Percentiles rank a stretch among this genome's conserved stretches.
phyloP scores from a whole-genome alignment of 805 yeast species.

The Ogataea parapolymorpha region DNA sequence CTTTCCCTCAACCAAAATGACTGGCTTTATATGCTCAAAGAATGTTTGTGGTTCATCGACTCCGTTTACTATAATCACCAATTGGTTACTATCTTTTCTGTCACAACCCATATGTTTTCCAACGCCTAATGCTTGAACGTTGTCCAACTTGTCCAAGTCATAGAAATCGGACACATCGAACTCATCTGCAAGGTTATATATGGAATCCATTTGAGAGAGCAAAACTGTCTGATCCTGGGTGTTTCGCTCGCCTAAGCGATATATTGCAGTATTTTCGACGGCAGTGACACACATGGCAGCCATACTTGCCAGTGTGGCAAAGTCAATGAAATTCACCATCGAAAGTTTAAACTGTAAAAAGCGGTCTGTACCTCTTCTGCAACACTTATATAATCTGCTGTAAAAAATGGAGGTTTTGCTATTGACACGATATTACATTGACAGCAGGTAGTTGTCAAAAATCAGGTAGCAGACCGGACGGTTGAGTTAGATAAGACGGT shows the following conservation, averaged over 20 bases:
- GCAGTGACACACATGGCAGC: constrained; percentile 13
- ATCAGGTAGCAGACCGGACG: neutral
- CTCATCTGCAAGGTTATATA: constrained; percentile 44
- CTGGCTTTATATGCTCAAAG: constrained; percentile 23
- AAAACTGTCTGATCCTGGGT: constrained; percentile 6
- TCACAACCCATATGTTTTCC: constrained; percentile 16
- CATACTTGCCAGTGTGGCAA: neutral
- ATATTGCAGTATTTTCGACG: constrained; percentile 28
- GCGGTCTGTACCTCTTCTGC: constrained; percentile 3
- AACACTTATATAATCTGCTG: constrained; percentile 10
- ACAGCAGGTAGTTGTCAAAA: neutral
- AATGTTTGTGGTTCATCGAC: constrained; percentile 36
- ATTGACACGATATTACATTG: constrained; percentile 2
- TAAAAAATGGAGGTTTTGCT: constrained; percentile 2
- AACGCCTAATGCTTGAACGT: constrained; percentile 17
- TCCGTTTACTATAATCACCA: constrained; percentile 42
- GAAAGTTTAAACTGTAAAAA: neutral
- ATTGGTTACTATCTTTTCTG: constrained; percentile 24
- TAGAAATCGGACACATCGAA: constrained; percentile 39
- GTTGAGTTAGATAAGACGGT: too few species aligned
- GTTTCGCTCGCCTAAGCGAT: constrained; percentile 15
- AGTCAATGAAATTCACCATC: constrained; percentile 2
- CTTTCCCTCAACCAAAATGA: constrained; percentile 19
- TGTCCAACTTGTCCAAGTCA: constrained; percentile 32
- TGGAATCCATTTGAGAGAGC: constrained; percentile 33